Conservation (phyloP, 2,329 filamentous ascomycete species). For the Trichoderma gracile region DNA sequence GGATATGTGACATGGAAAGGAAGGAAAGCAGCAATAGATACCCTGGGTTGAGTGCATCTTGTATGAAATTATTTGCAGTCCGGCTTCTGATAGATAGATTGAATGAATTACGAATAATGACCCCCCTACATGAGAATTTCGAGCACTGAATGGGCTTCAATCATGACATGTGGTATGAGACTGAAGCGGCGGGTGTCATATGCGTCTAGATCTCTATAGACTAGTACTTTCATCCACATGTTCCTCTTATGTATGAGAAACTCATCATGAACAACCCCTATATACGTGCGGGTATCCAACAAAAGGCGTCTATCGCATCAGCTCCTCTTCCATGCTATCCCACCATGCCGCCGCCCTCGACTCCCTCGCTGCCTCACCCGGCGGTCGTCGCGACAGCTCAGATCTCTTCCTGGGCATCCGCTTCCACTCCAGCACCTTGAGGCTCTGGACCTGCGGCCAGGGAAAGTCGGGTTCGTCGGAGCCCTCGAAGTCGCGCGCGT, state of each 20-base stretch:
- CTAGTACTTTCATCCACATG: background rate
- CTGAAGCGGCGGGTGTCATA: too few species aligned
- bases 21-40: background rate
- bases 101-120: constrained; percentile 19
- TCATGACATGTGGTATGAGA: background rate
- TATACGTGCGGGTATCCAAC: background rate
- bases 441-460: constrained; percentile 31
- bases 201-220: background rate
- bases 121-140: background rate
- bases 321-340: constrained; percentile 34
- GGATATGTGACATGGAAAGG: background rate
- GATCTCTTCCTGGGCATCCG: constrained; percentile 32
- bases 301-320: constrained; percentile 33
- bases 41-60: constrained; percentile 2
- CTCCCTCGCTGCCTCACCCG: constrained; percentile 25
- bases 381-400: constrained; percentile 29
- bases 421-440: constrained; percentile 33
- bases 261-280: background rate
- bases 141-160: background rate
- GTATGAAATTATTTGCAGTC: background rate
- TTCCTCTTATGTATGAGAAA: background rate
- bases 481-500: constrained; percentile 25
- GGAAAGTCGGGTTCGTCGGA: constrained; percentile 29
- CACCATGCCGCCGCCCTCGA: constrained; percentile 35
- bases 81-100: constrained; percentile 3